Percentiles rank a stretch among this genome's conserved stretches.
phyloP scores from a whole-genome alignment of 495 filamentous ascomycete species.

The Cairneyella variabilis region DNA sequence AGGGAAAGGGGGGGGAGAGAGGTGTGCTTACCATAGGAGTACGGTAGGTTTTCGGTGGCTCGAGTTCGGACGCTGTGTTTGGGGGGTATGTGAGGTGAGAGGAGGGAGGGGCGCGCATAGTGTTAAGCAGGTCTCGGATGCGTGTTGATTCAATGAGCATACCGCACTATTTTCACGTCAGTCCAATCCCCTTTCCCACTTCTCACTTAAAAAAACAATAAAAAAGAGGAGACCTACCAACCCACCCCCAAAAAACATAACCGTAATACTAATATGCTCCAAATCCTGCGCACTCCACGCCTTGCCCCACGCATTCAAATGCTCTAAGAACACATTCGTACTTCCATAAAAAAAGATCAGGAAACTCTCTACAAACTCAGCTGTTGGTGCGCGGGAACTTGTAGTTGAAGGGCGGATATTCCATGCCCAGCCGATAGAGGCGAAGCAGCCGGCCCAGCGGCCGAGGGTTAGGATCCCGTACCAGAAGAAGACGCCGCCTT shows the following conservation, averaged over 20 bases:
- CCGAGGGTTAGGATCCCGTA: slow-evolving; percentile 86
- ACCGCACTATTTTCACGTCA: slow-evolving; percentile 54
- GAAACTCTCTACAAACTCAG: slow-evolving; percentile 83
- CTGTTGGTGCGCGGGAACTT: slow-evolving; percentile 60
- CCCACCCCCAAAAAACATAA: slow-evolving; percentile 95
- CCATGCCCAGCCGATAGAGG: slow-evolving; percentile 94
- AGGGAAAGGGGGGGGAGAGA: no score
- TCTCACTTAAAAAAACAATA: not conserved
- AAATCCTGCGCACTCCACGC: slow-evolving; percentile 76
- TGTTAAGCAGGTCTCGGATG: slow-evolving; percentile 69
- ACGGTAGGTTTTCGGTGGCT: slow-evolving; percentile 59
- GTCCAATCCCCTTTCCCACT: not conserved
- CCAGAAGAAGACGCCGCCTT: slow-evolving; percentile 97
- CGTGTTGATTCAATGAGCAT: slow-evolving; percentile 84
- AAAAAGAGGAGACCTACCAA: slow-evolving; percentile 50
- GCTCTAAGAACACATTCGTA: slow-evolving; percentile 91
- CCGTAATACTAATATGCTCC: slow-evolving; percentile 88
- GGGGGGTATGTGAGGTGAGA: slow-evolving; percentile 30
- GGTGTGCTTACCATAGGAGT: no score
- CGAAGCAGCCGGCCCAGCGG: slow-evolving; percentile 87
- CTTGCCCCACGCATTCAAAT: slow-evolving; percentile 66
- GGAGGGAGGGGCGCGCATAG: slow-evolving; percentile 42
- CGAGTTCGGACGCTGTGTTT: slow-evolving; percentile 1
- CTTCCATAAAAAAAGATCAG: slow-evolving; percentile 86
- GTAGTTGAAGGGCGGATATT: slow-evolving; percentile 72